Evolutionary conservation across 1,284 basidiomycete genomes (phyloP).

Genomic region (Xerocomus minutiporus): DNA sequence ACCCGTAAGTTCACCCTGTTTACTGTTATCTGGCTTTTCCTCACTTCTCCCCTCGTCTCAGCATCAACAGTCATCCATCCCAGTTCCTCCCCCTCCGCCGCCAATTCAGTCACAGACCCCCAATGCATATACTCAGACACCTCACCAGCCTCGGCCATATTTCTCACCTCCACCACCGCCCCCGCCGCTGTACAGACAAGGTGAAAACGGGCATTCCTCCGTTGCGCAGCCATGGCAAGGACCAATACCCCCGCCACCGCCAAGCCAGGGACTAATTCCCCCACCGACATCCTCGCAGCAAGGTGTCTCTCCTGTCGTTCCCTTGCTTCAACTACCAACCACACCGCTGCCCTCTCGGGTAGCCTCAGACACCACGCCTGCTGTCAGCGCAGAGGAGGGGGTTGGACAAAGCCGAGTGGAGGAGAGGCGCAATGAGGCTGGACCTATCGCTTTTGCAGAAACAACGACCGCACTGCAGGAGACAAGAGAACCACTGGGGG

Average conservation of each 20-base stretch:
- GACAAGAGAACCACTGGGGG: not conserved
- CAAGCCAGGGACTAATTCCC: conserved; percentile 4
- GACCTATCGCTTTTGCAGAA: not conserved
- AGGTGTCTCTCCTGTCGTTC: not conserved
- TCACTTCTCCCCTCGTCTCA: conserved; percentile 7
- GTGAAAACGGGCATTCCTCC: not conserved
- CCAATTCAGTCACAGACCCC: conserved; percentile 13
- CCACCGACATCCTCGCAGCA: not conserved
- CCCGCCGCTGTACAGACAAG: conserved; percentile 6
- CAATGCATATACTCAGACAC: conserved; percentile 5
- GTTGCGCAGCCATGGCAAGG: conserved; percentile 9
- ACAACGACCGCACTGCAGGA: not conserved
- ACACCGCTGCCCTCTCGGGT: not conserved
- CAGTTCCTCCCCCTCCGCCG: conserved; percentile 16
- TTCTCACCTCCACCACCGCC: conserved; percentile 19
- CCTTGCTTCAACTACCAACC: not conserved
- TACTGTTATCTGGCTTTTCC: conserved; percentile 17
- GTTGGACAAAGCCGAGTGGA: not conserved
- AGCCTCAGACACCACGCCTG: not conserved
- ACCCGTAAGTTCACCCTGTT: conserved; percentile 11
- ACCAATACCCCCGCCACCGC: not conserved
- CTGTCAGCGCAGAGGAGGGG: not conserved
- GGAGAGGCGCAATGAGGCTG: not conserved
- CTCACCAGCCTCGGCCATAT: conserved; percentile 14
- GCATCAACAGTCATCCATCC: conserved; percentile 13